Evolutionary conservation across 768 basidiomycete species (phyloP).

Genomic region (Tephrocybe rancida): DNA sequence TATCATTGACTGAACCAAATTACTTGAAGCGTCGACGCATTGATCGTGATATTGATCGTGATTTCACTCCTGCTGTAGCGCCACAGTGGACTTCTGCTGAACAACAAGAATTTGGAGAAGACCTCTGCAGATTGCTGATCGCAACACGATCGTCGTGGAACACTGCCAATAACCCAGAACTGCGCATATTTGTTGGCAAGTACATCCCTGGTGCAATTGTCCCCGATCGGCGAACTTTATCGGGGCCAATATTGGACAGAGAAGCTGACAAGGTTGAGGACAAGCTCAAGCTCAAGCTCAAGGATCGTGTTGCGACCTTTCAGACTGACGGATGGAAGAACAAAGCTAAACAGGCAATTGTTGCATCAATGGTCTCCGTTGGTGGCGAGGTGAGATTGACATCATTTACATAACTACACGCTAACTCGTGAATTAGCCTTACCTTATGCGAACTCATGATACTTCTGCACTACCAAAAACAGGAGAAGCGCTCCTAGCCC

Average conservation of each 20-base stretch:
- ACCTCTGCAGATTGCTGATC: constrained; percentile 19
- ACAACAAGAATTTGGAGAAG: constrained; percentile 19
- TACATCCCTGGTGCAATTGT: constrained; percentile 23
- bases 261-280: constrained; percentile 11
- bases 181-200: constrained; percentile 19
- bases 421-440: constrained; percentile 9
- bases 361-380: constrained; percentile 26
- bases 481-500: constrained; percentile 22
- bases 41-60: not conserved
- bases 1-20: not conserved
- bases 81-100: constrained; percentile 3
- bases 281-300: constrained; percentile 10
- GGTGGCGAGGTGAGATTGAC: constrained; percentile 21
- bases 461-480: constrained; percentile 20
- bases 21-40: not conserved
- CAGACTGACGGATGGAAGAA: constrained; percentile 34
- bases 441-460: constrained; percentile 22
- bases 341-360: constrained; percentile 21
- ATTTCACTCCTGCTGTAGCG: not conserved
- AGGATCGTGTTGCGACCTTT: constrained; percentile 19
- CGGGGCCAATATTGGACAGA: constrained; percentile 17
- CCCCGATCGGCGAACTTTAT: constrained; percentile 17
- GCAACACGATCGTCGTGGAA: constrained; percentile 22
- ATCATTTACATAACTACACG: not conserved
- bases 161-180: constrained; percentile 15